Evolutionary conservation across 164 flowering plant species (phyloP).

Genomic region (Aristolochia californica): DNA sequence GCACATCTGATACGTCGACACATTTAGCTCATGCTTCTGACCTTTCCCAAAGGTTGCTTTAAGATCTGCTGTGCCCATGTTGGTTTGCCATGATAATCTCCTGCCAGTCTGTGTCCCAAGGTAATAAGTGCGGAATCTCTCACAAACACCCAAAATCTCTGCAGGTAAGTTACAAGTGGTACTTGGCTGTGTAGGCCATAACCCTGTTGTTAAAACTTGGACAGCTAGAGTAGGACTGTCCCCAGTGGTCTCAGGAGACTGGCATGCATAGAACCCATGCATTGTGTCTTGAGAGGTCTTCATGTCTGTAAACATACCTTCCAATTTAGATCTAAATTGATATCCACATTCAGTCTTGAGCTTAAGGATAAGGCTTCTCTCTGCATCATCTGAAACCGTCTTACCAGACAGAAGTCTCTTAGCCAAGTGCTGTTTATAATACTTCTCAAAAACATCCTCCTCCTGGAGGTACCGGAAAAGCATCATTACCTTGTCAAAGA

Average conservation of each 20-base stretch:
- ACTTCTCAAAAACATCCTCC: slow-evolving; percentile 56
- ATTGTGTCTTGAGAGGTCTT: slow-evolving; percentile 73
- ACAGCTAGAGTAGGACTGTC: slow-evolving; percentile 62
- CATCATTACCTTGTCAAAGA: slow-evolving; percentile 65
- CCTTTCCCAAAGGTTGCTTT: slow-evolving; percentile 59
- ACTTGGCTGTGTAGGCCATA: slow-evolving; percentile 59
- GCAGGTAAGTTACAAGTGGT: slow-evolving; percentile 65
- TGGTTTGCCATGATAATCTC: slow-evolving; percentile 53
- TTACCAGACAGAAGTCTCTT: slow-evolving; percentile 51
- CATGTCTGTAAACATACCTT: slow-evolving; percentile 84
- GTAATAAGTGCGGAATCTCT: slow-evolving; percentile 42
- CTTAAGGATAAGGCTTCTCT: slow-evolving; percentile 58
- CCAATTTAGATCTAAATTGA: slow-evolving; percentile 61
- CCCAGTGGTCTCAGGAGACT: slow-evolving; percentile 34
- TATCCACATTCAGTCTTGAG: slow-evolving; percentile 68
- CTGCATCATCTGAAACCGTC: slow-evolving; percentile 64
- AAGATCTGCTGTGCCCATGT: slow-evolving; percentile 50
- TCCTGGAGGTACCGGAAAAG: slow-evolving; percentile 61
- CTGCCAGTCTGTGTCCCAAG: slow-evolving; percentile 54
- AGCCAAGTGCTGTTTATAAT: slow-evolving; percentile 56
- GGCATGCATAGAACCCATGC: slow-evolving; percentile 46
- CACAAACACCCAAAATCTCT: slow-evolving; percentile 40
- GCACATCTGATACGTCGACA: slow-evolving; percentile 77
- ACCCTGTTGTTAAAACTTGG: slow-evolving; percentile 57
- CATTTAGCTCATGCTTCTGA: slow-evolving; percentile 87